Evolutionary conservation across 1,284 basidiomycete genomes (phyloP).

Genomic region (Apiotrichum brassicae): DNA sequence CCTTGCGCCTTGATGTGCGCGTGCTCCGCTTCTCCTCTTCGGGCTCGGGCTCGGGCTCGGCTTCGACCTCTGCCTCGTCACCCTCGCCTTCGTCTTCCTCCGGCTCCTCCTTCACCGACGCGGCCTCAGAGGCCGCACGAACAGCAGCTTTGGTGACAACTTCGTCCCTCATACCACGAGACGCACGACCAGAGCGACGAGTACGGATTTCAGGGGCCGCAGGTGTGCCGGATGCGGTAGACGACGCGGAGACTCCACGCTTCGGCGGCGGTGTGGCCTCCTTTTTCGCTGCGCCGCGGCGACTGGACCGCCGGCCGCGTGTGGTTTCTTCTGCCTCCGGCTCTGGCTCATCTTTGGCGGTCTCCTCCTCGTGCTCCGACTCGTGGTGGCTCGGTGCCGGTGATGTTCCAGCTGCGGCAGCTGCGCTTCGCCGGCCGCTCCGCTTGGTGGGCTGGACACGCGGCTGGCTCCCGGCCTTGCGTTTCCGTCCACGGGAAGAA

Average conservation of each 20-base stretch:
- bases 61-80: conserved; percentile 10
- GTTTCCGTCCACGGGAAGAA: conserved; percentile 22
- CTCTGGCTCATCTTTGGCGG: conserved; percentile 12
- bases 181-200: conserved; percentile 14
- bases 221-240: conserved; percentile 25
- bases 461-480: conserved; percentile 25
- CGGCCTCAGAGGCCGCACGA: conserved; percentile 25
- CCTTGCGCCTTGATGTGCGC: conserved; percentile 24
- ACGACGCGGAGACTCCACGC: conserved; percentile 28
- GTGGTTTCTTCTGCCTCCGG: conserved; percentile 13
- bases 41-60: conserved; percentile 19
- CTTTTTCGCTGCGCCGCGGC: conserved; percentile 11
- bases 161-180: no score
- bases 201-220: conserved; percentile 3
- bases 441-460: conserved; percentile 25
- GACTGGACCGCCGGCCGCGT: conserved; percentile 21
- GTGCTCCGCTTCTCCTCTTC: conserved; percentile 23
- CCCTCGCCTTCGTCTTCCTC: conserved; percentile 21
- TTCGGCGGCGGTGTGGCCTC: conserved; percentile 26
- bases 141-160: conserved; percentile 26
- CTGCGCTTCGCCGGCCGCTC: conserved; percentile 10
- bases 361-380: conserved; percentile 8
- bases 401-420: neutral
- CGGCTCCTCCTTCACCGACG: conserved; percentile 28
- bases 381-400: conserved; percentile 9